phyloP scores from a whole-genome alignment of 2,329 filamentous ascomycete species.

The Aureobasidium sp. region DNA sequence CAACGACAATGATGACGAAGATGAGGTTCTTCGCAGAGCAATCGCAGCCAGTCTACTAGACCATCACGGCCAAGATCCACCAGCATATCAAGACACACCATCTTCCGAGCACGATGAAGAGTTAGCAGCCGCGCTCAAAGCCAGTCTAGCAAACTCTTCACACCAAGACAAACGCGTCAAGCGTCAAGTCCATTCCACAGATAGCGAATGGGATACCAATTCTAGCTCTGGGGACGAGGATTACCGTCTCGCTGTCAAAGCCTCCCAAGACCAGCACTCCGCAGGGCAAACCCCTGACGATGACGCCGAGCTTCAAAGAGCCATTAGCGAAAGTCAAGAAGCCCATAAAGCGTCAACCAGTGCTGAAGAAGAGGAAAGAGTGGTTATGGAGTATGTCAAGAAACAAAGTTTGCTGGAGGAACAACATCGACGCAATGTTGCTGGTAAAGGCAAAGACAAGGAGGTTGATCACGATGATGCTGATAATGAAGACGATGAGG shows the following conservation, averaged over 20 bases:
- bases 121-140: conserved; percentile 27
- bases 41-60: conserved; percentile 41
- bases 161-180: neutral
- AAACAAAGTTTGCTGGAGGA: conserved; percentile 67
- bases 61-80: neutral
- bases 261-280: neutral
- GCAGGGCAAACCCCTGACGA: conserved; percentile 24
- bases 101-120: conserved; percentile 19
- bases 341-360: conserved; percentile 22
- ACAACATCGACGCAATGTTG: conserved; percentile 31
- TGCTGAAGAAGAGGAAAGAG: conserved; percentile 55
- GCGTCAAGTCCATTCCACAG: neutral
- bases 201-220: neutral
- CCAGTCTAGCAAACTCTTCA: conserved; percentile 19
- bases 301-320: conserved; percentile 24
- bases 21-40: conserved; percentile 35
- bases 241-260: neutral
- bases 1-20: conserved; percentile 27
- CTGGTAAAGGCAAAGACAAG: conserved; percentile 26
- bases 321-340: conserved; percentile 23
- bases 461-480: conserved; percentile 9
- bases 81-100: neutral
- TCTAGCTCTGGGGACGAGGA: conserved; percentile 20
- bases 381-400: conserved; percentile 67
- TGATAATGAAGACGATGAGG: conserved; percentile 32